Conservation (phyloP, 164 flowering plant genomes). For the Vitis rupestris region DNA sequence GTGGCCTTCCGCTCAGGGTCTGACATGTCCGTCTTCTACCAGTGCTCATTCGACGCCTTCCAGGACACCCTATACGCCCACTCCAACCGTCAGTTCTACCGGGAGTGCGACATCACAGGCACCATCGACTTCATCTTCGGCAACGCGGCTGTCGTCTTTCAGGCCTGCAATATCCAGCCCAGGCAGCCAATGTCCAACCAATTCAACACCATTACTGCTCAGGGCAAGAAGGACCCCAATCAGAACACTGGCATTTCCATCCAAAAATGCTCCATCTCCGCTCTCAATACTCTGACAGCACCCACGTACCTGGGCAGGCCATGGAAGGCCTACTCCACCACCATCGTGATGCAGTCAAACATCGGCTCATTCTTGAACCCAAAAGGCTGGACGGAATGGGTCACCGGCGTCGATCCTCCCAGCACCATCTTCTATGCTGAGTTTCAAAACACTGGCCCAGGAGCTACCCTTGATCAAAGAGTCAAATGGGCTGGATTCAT, state of each 20-base stretch:
- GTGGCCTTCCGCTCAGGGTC: conserved; percentile 76
- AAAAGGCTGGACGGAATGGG: conserved; percentile 67
- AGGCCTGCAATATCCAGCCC: conserved; percentile 63
- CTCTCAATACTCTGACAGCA: conserved; percentile 38
- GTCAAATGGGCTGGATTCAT: conserved; percentile 77
- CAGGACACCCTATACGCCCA: conserved; percentile 89
- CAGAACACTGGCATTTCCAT: conserved; percentile 74
- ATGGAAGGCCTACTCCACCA: conserved; percentile 75
- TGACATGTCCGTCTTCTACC: conserved; percentile 55
- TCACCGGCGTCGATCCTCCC: conserved; percentile 41
- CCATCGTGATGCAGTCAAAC: conserved; percentile 60
- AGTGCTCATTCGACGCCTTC: conserved; percentile 60
- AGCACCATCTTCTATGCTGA: conserved; percentile 68
- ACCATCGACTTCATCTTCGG: conserved; percentile 91
- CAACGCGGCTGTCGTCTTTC: conserved; percentile 66
- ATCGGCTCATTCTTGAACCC: conserved; percentile 54
- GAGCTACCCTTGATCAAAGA: conserved; percentile 38
- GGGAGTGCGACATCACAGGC: conserved; percentile 67
- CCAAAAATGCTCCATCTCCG: conserved; percentile 42
- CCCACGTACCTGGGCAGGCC: conserved; percentile 78
- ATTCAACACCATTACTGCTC: conserved; percentile 75
- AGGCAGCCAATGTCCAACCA: conserved; percentile 64
- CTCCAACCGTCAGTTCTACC: conserved; percentile 79
- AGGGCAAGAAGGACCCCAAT: conserved; percentile 70
- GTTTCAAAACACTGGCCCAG: conserved; percentile 74